A percentile compares a stretch with the other conserved stretches of the same genome.
Evolutionary conservation across 176 grass and related monocot genomes (phyloP).

Genomic region (Rhynchospora pubera): DNA sequence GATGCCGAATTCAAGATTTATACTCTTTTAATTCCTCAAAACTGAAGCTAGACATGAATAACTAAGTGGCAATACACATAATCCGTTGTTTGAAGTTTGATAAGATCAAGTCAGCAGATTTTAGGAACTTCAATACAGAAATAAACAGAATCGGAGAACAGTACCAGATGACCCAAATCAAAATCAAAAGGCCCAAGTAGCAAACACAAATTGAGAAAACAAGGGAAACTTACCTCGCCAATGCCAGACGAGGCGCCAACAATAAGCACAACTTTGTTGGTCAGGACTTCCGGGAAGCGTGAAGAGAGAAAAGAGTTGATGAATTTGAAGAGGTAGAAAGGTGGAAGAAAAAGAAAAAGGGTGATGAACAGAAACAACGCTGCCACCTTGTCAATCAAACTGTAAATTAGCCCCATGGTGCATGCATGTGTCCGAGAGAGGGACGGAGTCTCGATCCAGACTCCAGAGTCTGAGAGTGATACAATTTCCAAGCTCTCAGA

Average conservation of each 20-base stretch:
- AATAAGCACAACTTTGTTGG: slow-evolving; percentile 65
- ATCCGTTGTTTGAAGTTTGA: not conserved
- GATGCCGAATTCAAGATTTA: no score
- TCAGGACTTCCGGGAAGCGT: slow-evolving; percentile 39
- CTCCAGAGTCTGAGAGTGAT: not conserved
- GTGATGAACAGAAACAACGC: not conserved
- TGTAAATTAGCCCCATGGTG: not conserved
- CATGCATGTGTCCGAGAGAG: not conserved
- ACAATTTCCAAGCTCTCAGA: not conserved
- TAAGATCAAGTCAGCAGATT: not conserved
- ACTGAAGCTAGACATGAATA: not conserved
- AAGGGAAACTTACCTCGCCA: slow-evolving; percentile 36
- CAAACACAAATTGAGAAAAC: not conserved
- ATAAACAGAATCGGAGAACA: no score
- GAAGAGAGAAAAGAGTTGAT: slow-evolving; percentile 38
- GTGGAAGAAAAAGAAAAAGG: slow-evolving; percentile 38
- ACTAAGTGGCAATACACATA: not conserved
- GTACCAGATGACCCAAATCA: no score
- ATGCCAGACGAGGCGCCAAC: slow-evolving; percentile 80
- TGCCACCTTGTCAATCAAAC: not conserved
- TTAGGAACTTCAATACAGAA: not conserved
- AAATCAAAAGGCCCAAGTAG: not conserved
- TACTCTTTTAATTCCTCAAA: no score
- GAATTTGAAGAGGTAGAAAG: slow-evolving; percentile 47
- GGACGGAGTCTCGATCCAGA: no score